These are phyloP conservation scores for Beta vulgaris DNA, from an alignment of 148 eudicot genomes.

Conservation along the genomic window DNA sequence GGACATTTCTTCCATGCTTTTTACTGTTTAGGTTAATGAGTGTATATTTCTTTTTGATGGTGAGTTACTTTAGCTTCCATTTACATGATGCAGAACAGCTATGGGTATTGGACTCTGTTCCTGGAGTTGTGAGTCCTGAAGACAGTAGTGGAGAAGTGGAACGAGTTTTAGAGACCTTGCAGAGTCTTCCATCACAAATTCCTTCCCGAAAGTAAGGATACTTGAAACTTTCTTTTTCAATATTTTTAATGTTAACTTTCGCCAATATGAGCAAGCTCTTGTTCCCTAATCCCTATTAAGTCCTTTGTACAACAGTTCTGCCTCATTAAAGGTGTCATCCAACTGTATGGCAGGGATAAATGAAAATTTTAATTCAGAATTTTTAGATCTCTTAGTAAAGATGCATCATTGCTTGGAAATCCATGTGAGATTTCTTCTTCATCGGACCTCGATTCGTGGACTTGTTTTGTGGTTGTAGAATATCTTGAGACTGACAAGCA, in stretches of 20 bases:
- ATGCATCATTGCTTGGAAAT: background rate
- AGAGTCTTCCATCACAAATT: constrained; percentile 66
- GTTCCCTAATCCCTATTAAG: background rate
- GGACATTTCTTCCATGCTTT: background rate
- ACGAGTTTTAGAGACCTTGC: constrained; percentile 83
- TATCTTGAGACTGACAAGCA: background rate
- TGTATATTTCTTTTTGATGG: constrained; percentile 4
- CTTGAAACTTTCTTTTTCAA: background rate
- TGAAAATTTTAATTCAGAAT: background rate
- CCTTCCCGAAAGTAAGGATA: constrained; percentile 71
- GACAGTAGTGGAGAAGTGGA: constrained; percentile 84
- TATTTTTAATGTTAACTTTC: background rate
- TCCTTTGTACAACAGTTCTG: constrained; percentile 4
- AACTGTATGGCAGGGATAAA: background rate
- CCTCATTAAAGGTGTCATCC: background rate
- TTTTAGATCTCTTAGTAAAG: background rate
- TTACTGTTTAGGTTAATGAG: background rate
- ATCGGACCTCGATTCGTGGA: background rate
- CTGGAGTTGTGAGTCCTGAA: constrained; percentile 68
- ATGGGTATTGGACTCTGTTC: constrained; percentile 94
- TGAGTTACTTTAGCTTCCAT: constrained; percentile 21
- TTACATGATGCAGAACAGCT: constrained; percentile 82
- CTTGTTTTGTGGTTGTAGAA: background rate
- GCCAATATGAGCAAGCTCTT: background rate
- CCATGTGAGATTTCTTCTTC: background rate